These are phyloP conservation scores for Cryptococcus sp. DNA, from an alignment of 1,284 basidiomycete species.

Conservation along the genomic window DNA sequence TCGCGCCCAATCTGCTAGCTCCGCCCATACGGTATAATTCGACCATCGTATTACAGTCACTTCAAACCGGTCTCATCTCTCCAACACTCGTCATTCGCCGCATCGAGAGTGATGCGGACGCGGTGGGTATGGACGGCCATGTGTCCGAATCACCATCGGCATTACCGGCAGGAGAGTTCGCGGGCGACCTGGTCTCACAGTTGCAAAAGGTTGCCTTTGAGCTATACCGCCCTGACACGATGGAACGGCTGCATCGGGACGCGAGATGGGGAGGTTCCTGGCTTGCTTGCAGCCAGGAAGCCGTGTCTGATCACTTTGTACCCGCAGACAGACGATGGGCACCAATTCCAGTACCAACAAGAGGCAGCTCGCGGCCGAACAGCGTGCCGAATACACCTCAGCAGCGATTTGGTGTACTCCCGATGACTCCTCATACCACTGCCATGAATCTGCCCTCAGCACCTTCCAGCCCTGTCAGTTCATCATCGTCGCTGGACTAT, in stretches of 20 bases:
- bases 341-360: slow-evolving; percentile 15
- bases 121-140: slow-evolving; percentile 71
- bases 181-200: slow-evolving; percentile 91
- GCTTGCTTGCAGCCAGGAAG: slow-evolving; percentile 46
- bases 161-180: slow-evolving; percentile 78
- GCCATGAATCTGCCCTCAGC: slow-evolving; percentile 37
- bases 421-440: slow-evolving; percentile 51
- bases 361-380: slow-evolving; percentile 27
- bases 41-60: slow-evolving; percentile 89
- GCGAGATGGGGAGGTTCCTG: slow-evolving; percentile 38
- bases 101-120: slow-evolving; percentile 85
- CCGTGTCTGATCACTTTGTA: slow-evolving; percentile 34
- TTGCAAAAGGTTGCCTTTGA: slow-evolving; percentile 91
- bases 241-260: slow-evolving; percentile 21
- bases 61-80: slow-evolving; percentile 89
- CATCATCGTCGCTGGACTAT: slow-evolving; percentile 41
- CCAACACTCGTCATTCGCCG: slow-evolving; percentile 91
- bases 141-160: slow-evolving; percentile 28
- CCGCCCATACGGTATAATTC: slow-evolving; percentile 85
- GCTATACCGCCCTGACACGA: slow-evolving; percentile 64
- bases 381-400: slow-evolving; percentile 45
- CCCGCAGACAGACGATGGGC: slow-evolving; percentile 38
- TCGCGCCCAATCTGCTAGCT: slow-evolving; percentile 61
- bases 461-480: slow-evolving; percentile 42
- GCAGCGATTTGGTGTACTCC: slow-evolving; percentile 41